Conservation (phyloP, 2,329 filamentous ascomycete genomes). For the Elsinoe arachidis region DNA sequence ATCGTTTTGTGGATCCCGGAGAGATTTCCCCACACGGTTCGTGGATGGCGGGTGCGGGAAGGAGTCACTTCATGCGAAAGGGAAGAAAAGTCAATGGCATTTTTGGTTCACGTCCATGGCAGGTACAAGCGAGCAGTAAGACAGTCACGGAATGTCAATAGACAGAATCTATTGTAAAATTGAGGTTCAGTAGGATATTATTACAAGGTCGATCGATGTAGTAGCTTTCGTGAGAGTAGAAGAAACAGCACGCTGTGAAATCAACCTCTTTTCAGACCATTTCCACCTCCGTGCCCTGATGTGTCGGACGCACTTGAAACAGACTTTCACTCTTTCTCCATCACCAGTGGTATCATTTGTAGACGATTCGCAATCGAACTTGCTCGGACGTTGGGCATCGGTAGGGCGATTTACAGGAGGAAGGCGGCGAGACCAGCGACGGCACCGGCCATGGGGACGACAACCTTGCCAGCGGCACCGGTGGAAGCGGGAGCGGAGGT, state of each 20-base stretch:
- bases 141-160: not conserved
- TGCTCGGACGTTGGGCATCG: not conserved
- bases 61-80: not conserved
- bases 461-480: conserved; percentile 3
- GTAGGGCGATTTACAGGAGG: conserved; percentile 2
- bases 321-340: not conserved
- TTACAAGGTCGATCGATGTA: not conserved
- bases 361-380: not conserved
- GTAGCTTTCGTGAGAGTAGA: no score
- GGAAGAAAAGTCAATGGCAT: no score
- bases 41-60: not conserved
- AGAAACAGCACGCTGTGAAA: no score
- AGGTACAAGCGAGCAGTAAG: not conserved
- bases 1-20: not conserved
- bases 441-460: conserved; percentile 3
- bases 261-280: no score
- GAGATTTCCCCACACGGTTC: conserved; percentile 1
- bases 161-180: not conserved
- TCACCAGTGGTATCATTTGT: conserved; percentile 3
- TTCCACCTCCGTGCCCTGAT: no score
- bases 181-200: not conserved
- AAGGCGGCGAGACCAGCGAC: conserved; percentile 9
- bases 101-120: not conserved
- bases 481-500: conserved; percentile 5
- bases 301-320: no score